phyloP scores from a whole-genome alignment of 2,329 filamentous ascomycete genomes.

The Dryadomyces quercivorus region DNA sequence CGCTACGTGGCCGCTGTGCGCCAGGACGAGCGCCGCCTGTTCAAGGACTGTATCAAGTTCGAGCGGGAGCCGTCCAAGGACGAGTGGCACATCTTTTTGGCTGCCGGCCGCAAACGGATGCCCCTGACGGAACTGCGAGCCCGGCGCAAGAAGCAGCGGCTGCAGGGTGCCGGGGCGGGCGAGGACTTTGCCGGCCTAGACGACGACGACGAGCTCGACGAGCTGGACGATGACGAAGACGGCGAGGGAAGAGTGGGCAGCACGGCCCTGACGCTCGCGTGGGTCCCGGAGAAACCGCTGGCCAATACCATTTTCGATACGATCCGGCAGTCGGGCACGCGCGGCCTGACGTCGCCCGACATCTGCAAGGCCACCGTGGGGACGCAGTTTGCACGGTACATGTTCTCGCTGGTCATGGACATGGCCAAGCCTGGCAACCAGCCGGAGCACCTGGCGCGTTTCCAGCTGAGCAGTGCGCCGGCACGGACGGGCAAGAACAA shows the following conservation, averaged over 20 bases:
- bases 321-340: slow-evolving; percentile 18
- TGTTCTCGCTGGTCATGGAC: slow-evolving; percentile 19
- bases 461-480: slow-evolving; percentile 25
- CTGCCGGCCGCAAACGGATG: slow-evolving; percentile 29
- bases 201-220: slow-evolving; percentile 6
- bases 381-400: slow-evolving; percentile 22
- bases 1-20: slow-evolving; percentile 45
- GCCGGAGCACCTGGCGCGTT: slow-evolving; percentile 25
- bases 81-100: slow-evolving; percentile 44
- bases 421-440: slow-evolving; percentile 23
- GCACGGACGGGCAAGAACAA: slow-evolving; percentile 27
- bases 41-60: slow-evolving; percentile 50
- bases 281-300: slow-evolving; percentile 23
- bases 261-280: slow-evolving; percentile 6
- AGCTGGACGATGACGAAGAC: slow-evolving; percentile 7
- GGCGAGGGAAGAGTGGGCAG: slow-evolving; percentile 6
- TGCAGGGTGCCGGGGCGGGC: background rate
- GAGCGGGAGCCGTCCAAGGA: slow-evolving; percentile 40
- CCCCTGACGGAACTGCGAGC: slow-evolving; percentile 9
- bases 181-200: background rate
- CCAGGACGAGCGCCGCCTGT: slow-evolving; percentile 33
- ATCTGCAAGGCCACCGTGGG: slow-evolving; percentile 23
- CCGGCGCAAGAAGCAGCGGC: slow-evolving; percentile 4
- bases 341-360: slow-evolving; percentile 23
- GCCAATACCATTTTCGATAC: slow-evolving; percentile 23